Evolutionary conservation across 2,329 filamentous ascomycete genomes (phyloP).

Genomic region (Fusarium illudens): DNA sequence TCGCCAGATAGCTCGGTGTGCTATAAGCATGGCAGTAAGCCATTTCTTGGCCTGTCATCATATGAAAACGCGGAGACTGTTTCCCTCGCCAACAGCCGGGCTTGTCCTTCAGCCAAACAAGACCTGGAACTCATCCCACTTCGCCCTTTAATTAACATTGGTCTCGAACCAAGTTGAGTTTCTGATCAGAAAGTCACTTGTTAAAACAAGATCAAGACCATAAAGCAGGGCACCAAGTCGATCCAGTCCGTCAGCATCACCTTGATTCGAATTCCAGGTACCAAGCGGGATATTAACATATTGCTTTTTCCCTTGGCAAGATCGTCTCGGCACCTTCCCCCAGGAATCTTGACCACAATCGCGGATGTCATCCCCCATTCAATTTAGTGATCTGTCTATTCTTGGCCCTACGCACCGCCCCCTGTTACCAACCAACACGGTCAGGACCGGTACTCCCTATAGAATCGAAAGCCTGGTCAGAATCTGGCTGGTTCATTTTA

Average conservation of each 20-base stretch:
- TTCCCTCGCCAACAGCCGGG: neutral
- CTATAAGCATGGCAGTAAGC: neutral
- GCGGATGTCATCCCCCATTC: neutral
- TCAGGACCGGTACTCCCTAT: neutral
- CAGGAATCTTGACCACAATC: neutral
- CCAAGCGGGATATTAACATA: neutral
- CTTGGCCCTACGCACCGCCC: neutral
- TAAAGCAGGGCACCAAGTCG: neutral
- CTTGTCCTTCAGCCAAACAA: neutral
- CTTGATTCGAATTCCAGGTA: neutral
- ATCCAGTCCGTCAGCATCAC: neutral
- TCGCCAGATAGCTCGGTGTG: neutral
- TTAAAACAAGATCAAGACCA: neutral
- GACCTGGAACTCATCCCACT: no score
- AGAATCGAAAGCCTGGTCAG: neutral
- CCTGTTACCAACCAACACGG: neutral
- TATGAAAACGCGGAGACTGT: neutral
- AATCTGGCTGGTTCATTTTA: neutral
- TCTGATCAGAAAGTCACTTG: neutral
- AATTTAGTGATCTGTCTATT: neutral
- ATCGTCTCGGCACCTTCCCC: neutral
- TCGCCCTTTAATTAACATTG: neutral
- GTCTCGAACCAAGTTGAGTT: neutral
- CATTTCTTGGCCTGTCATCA: neutral
- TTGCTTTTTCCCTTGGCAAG: neutral